phyloP scores from a whole-genome alignment of 2,329 filamentous ascomycete genomes.

The Uncinocarpus reesii region DNA sequence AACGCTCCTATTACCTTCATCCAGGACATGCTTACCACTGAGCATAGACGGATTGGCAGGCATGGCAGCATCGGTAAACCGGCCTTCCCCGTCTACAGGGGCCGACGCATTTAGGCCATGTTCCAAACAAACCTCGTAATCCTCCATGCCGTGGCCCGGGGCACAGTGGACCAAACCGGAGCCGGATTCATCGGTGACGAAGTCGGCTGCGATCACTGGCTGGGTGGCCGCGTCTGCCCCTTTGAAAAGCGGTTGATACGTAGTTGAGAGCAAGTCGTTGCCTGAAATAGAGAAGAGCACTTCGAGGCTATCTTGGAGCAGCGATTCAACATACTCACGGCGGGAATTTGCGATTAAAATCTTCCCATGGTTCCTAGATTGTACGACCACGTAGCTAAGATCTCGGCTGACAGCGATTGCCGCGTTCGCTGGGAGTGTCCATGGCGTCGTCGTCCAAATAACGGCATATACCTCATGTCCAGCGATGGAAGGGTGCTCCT shows the following conservation, averaged over 20 bases:
- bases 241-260: constrained; percentile 62
- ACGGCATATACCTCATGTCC: constrained; percentile 57
- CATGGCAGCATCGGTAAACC: constrained; percentile 69
- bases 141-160: constrained; percentile 91
- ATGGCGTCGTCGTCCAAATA: constrained; percentile 98
- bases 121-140: constrained; percentile 70
- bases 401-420: constrained; percentile 73
- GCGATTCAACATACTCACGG: constrained; percentile 47
- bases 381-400: constrained; percentile 61
- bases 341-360: constrained; percentile 64
- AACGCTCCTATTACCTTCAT: constrained; percentile 58
- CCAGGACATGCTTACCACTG: constrained; percentile 61
- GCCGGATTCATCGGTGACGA: constrained; percentile 82
- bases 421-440: constrained; percentile 88
- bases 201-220: constrained; percentile 70
- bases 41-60: constrained; percentile 58
- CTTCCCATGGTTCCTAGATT: constrained; percentile 45
- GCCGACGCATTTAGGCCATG: constrained; percentile 65
- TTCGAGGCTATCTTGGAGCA: constrained; percentile 42
- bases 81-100: constrained; percentile 70
- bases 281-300: constrained; percentile 52
- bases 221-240: constrained; percentile 48
- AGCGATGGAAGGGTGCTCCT: constrained; percentile 33
- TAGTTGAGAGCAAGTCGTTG: constrained; percentile 49
- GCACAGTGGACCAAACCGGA: constrained; percentile 91